Percentiles rank a stretch among this genome's conserved stretches.
Evolutionary conservation across 306 rosid genomes (phyloP).

Genomic region (Casuarina equisetifolia): DNA sequence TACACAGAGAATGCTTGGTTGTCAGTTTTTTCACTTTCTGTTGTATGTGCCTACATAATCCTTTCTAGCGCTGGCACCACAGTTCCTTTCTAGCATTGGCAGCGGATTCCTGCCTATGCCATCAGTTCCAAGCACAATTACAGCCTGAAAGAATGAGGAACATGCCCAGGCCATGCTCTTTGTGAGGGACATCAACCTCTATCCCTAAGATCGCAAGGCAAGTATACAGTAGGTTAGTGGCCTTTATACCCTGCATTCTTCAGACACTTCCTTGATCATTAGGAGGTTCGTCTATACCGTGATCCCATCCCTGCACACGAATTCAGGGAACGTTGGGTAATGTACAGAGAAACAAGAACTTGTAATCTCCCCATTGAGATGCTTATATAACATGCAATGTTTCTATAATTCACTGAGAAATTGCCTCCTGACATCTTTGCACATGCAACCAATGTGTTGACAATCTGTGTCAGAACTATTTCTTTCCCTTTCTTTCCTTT

Average conservation of each 20-base stretch:
- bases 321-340: neutral
- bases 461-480: neutral
- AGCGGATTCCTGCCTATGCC: slow-evolving; percentile 45
- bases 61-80: slow-evolving; percentile 77
- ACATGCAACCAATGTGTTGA: neutral
- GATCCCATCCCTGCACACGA: slow-evolving; percentile 1
- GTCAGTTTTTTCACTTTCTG: slow-evolving; percentile 90
- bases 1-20: slow-evolving; percentile 91
- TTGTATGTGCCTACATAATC: slow-evolving; percentile 90
- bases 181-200: slow-evolving; percentile 22
- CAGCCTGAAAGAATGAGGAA: slow-evolving; percentile 8
- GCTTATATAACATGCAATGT: slow-evolving; percentile 31
- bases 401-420: slow-evolving; percentile 24
- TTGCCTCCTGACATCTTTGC: slow-evolving; percentile 16
- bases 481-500: neutral
- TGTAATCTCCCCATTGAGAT: slow-evolving; percentile 17
- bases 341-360: slow-evolving; percentile 12
- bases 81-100: slow-evolving; percentile 73
- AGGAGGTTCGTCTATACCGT: slow-evolving; percentile 7
- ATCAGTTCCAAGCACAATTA: slow-evolving; percentile 19
- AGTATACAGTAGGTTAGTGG: slow-evolving; percentile 40
- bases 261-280: slow-evolving; percentile 14
- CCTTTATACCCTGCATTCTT: slow-evolving; percentile 37
- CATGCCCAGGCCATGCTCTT: neutral
- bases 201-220: slow-evolving; percentile 29